Conservation (phyloP, 148 eudicot genomes). For the Camellia granthamiana region DNA sequence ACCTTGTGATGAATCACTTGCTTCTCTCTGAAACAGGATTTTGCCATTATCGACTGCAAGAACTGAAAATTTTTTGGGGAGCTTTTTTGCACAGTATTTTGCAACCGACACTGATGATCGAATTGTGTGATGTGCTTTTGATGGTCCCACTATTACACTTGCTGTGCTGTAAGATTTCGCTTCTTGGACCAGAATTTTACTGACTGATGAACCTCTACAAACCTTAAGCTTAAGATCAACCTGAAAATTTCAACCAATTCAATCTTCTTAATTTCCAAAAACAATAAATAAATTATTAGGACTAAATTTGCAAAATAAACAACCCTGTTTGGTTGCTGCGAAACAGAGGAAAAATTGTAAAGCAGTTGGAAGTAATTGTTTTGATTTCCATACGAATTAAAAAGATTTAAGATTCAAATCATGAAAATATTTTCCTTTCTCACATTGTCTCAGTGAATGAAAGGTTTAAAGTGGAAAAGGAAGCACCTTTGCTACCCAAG, state of each 20-base stretch:
- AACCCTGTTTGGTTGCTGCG: neutral
- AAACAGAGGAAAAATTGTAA: neutral
- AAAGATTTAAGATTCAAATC: neutral
- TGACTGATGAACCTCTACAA: slow-evolving; percentile 66
- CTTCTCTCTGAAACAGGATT: slow-evolving; percentile 54
- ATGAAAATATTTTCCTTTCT: neutral
- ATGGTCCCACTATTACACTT: slow-evolving; percentile 55
- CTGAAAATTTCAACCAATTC: slow-evolving; percentile 22
- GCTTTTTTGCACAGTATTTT: slow-evolving; percentile 66
- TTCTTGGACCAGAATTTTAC: slow-evolving; percentile 65
- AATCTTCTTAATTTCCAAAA: neutral
- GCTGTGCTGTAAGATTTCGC: slow-evolving; percentile 48
- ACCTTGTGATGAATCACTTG: neutral
- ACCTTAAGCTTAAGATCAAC: slow-evolving; percentile 80
- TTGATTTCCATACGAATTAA: neutral
- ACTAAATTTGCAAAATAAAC: neutral
- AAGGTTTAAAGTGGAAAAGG: neutral
- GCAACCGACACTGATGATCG: slow-evolving; percentile 65
- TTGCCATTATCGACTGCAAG: slow-evolving; percentile 79
- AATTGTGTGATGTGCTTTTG: slow-evolving; percentile 44
- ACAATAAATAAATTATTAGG: neutral
- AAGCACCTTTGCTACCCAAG: neutral
- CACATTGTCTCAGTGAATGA: neutral
- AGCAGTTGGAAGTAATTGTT: neutral
- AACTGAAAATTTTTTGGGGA: slow-evolving; percentile 56